Base-by-base conservation (phyloP, 2,329 filamentous ascomycete species). In the Colletotrichum siamense region DNA sequence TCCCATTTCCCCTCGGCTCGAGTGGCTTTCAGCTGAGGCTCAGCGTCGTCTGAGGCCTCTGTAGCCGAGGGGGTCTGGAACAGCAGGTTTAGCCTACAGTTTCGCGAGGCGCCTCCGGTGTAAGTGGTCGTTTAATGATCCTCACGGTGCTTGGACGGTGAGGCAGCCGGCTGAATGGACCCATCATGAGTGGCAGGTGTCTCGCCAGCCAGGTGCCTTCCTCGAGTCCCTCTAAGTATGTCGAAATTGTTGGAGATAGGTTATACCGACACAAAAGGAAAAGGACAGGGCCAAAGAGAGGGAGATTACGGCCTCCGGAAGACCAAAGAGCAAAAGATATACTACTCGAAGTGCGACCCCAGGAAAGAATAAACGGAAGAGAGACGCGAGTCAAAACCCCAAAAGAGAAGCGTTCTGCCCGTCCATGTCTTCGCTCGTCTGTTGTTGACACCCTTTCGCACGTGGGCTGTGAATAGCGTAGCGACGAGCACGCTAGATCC, bases 191-290 rank as follows among this genome's bases (percentile, higher is more conserved):
- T 49, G 39, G 39, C 39, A 49, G 39, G 9, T 49, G 39, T 49
- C 39, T n/a, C 39, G 5, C 18, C 18, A 49, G 39, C 0, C 18
- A n/a, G 39, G 0, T 49, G 18, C 3, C 39, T 49, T 1, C 5
- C 18, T 10, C n/a, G 0, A 12, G 16, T 18, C 9, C 9, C n/a
- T 49, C 39, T 49, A 0, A 49, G 10, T 0, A n/a, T n/a, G 0
- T 44, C 18, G 0, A 49, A n/a, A 12, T n/a, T 12, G 0, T 4
- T 10, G 0, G 9, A 49, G 9, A 22, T 7, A 6, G 0, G 39
- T n/a, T 4, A 49, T 22, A 9, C 0, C 16, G 16, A 0, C 39
- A n/a, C n/a, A n/a, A 12, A 12, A n/a, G 0, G 5, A 9, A 3
- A 0, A 49, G 39, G 39, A 12, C 9, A 0, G 39, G 18, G 18